Evolutionary conservation across 2,329 filamentous ascomycete genomes (phyloP).

Genomic region (Colletotrichum tabaci): DNA sequence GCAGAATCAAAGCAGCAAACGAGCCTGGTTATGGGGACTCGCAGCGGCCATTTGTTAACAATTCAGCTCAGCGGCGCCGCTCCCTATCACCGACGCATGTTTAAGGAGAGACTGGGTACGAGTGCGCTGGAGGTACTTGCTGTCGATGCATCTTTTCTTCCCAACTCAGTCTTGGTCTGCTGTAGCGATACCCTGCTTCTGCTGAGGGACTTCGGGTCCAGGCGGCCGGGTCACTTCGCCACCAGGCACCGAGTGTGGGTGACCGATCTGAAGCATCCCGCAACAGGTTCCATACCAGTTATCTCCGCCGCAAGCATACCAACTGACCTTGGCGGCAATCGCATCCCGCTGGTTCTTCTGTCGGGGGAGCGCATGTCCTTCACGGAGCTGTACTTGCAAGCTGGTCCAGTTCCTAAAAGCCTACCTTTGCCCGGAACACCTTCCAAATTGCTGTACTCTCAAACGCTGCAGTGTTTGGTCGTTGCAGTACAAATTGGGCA

Average conservation of each 20-base stretch:
- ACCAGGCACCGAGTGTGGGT: conserved; percentile 65
- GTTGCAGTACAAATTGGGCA: conserved; percentile 63
- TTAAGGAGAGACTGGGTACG: conserved; percentile 53
- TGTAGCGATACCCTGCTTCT: conserved; percentile 65
- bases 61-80: conserved; percentile 48
- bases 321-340: conserved; percentile 56
- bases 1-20: conserved; percentile 47
- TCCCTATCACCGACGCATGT: conserved; percentile 47
- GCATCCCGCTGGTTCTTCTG: conserved; percentile 64
- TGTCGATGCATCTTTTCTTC: conserved; percentile 17
- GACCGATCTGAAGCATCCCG: conserved; percentile 64
- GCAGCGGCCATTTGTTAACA: conserved; percentile 66
- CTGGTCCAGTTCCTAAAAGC: conserved; percentile 64
- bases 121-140: conserved; percentile 55
- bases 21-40: conserved; percentile 62
- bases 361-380: conserved; percentile 66
- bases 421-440: conserved; percentile 65
- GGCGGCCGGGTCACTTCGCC: conserved; percentile 50
- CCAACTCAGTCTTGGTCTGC: conserved; percentile 57
- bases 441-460: conserved; percentile 68
- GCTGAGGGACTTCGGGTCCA: conserved; percentile 56
- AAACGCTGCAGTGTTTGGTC: conserved; percentile 66
- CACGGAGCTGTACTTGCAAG: conserved; percentile 63
- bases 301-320: conserved; percentile 62
- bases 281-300: conserved; percentile 62